Conservation (phyloP, 164 flowering plant genomes). For the Magnolia sinica region DNA sequence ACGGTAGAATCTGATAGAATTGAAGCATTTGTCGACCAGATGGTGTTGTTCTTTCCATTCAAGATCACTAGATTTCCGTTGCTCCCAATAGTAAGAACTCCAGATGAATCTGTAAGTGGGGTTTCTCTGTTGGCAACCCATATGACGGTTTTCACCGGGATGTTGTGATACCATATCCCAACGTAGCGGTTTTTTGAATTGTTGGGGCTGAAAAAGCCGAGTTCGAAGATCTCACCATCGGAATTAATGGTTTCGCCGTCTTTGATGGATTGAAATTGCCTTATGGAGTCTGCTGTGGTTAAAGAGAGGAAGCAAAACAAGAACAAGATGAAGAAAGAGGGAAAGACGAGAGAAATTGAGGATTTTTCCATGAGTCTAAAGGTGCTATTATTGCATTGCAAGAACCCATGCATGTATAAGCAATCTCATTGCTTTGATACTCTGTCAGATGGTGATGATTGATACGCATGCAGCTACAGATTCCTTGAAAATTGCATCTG, state of each 20-base stretch:
- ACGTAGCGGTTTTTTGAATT: not conserved
- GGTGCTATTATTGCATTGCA: not conserved
- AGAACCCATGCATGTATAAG: not conserved
- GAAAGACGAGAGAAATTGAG: not conserved
- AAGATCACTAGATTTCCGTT: conserved; percentile 12
- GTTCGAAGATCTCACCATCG: not conserved
- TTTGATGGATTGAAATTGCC: not conserved
- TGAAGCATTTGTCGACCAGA: conserved; percentile 1
- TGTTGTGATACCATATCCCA: conserved; percentile 8
- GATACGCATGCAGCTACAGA: no score
- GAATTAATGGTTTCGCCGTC: not conserved
- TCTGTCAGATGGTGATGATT: no score
- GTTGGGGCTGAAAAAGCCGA: conserved; percentile 8
- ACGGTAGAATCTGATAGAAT: not conserved
- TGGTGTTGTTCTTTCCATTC: not conserved
- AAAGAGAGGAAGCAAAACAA: not conserved
- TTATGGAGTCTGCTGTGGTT: not conserved
- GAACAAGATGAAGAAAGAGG: not conserved
- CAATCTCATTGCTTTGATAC: no score
- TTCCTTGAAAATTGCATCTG: no score
- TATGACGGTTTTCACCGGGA: not conserved
- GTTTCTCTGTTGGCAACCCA: conserved; percentile 12
- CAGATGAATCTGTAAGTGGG: conserved; percentile 9
- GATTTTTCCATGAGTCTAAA: not conserved
- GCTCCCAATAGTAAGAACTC: not conserved